A percentile compares a stretch with the other conserved stretches of the same genome.
These are phyloP conservation scores for Alternaria arborescens DNA, from an alignment of 2,329 filamentous ascomycete genomes.

Conservation along the genomic window DNA sequence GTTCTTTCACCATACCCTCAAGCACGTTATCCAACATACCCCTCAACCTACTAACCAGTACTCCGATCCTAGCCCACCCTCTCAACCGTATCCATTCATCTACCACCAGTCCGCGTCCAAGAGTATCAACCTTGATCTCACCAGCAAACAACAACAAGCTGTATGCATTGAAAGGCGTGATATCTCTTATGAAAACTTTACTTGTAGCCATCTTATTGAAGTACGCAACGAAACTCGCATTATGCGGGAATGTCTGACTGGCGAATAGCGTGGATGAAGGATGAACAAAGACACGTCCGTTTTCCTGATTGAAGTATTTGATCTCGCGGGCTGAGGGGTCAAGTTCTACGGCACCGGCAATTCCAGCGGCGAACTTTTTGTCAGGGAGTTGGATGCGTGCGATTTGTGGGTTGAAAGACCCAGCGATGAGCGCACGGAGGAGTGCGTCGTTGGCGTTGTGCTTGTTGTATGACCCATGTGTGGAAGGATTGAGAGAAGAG, in stretches of 20 bases:
- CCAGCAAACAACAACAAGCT: slow-evolving; percentile 89
- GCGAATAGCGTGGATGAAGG: slow-evolving; percentile 88
- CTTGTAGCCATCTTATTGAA: slow-evolving; percentile 91
- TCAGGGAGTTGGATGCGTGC: slow-evolving; percentile 92
- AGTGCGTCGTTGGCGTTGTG: slow-evolving; percentile 58
- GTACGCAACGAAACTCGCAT: slow-evolving; percentile 83
- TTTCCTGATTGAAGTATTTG: slow-evolving; percentile 77
- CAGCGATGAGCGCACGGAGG: slow-evolving; percentile 59
- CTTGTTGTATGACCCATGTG: slow-evolving; percentile 55
- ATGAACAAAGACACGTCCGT: slow-evolving; percentile 84
- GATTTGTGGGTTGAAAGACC: slow-evolving; percentile 75
- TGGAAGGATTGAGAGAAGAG: slow-evolving; percentile 37
- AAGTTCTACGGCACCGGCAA: slow-evolving; percentile 88
- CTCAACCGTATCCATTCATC: slow-evolving; percentile 88
- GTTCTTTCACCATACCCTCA: slow-evolving; percentile 80
- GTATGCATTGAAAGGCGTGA: slow-evolving; percentile 93
- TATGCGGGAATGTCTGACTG: slow-evolving; percentile 77
- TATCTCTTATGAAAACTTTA: slow-evolving; percentile 89
- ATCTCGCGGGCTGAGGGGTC: slow-evolving; percentile 93
- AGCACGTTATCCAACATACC: slow-evolving; percentile 88
- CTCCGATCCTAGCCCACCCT: slow-evolving; percentile 94
- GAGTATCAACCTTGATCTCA: slow-evolving; percentile 82
- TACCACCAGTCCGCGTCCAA: slow-evolving; percentile 85
- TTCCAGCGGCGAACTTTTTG: slow-evolving; percentile 89
- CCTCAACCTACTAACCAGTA: slow-evolving; percentile 82